Base-by-base conservation (phyloP, 2,329 filamentous ascomycete genomes). In the Gaeumannomyces sp. region DNA sequence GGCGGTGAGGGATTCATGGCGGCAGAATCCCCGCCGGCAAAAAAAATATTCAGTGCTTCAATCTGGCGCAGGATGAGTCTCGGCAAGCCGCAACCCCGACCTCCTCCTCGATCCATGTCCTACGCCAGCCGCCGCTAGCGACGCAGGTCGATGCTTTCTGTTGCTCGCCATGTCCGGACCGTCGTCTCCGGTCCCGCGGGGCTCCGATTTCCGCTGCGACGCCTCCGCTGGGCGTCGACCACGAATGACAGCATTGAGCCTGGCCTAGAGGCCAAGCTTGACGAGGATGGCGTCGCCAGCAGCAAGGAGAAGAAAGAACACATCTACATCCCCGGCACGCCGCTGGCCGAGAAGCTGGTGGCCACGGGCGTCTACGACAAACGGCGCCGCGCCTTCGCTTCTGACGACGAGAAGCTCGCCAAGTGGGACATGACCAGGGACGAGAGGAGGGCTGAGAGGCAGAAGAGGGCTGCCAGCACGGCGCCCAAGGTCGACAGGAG, bases 261-360 rank as follows among this genome's bases (percentile, higher is more conserved):
- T 22, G 45, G 45, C 45, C 3, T 45, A 45, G 38, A 45, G 38
- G 14, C 38, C 38, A 3, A 16, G 38, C 38, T 45, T 2, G 16
- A 19, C 38, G 31, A 35, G 25, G 59, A 61, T 3, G 25, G 25
- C 35, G 1, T 3, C 22, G 28, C 31, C 59, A n/a, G 35, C 59
- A 14, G 13, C 25, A 61, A 61, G 59, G 28, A 29, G 13, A 38
- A 25, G 2, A 53, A 53, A 11, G 45, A 22, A 59, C 58, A 25
- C 16, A 62, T 13, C 38, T 68, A n/a, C 56, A 64, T 31, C 27
- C 64, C 45, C 45, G 60, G 29, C 27, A 69, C 65, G 2, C 65
- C 65, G 7, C 16, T 71, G 5, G 70, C 72, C 3, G n/a, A 67
- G 19, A 22, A 65, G 27, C 70, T 74, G 14, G 11, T 6, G 2